A percentile compares a stretch with the other conserved stretches of the same genome.
These are phyloP conservation scores for Rhazya stricta DNA, from an alignment of 257 asterid species.

Conservation along the genomic window DNA sequence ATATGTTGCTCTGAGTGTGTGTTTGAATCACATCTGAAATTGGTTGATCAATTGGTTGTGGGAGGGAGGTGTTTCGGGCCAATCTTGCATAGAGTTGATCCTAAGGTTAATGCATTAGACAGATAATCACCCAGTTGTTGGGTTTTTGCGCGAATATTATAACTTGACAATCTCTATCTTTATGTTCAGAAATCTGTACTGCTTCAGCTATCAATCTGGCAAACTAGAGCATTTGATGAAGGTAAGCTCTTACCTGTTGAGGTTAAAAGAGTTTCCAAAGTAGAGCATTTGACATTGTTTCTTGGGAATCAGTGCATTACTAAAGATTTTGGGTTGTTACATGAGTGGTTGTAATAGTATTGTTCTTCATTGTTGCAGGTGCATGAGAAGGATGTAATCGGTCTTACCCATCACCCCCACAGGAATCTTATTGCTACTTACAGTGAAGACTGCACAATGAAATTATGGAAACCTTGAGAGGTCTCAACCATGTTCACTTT, in stretches of 20 bases:
- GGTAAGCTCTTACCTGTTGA: slow-evolving; percentile 37
- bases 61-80: not conserved
- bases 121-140: not conserved
- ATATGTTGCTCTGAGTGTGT: not conserved
- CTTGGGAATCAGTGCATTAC: not conserved
- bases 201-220: slow-evolving; percentile 91
- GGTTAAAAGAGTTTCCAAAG: not conserved
- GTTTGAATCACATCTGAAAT: not conserved
- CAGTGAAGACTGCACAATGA: slow-evolving; percentile 79
- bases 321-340: not conserved
- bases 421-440: slow-evolving; percentile 80
- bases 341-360: too few species aligned
- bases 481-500: not conserved
- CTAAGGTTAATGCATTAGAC: not conserved
- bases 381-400: slow-evolving; percentile 93
- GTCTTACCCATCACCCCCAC: slow-evolving; percentile 91
- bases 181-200: slow-evolving; percentile 65
- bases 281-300: not conserved
- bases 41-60: not conserved
- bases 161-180: not conserved
- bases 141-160: not conserved
- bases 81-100: not conserved
- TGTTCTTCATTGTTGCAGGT: slow-evolving; percentile 42
- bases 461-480: slow-evolving; percentile 80
- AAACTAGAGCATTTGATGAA: slow-evolving; percentile 96